Conservation (phyloP, 345 rosid genomes). For the Draba incana region DNA sequence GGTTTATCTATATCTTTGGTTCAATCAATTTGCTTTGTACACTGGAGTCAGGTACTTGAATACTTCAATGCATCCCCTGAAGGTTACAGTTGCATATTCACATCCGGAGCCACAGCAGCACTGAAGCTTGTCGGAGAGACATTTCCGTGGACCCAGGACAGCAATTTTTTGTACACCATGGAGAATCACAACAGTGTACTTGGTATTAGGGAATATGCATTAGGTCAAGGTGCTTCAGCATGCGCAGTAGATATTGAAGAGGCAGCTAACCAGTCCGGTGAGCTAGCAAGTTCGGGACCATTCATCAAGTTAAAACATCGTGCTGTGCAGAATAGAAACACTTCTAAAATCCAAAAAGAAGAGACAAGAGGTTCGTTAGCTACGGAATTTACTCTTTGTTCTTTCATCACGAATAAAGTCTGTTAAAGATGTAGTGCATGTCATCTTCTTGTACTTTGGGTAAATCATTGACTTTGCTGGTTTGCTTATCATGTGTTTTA, state of each 20-base stretch:
- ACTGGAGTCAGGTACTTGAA: slow-evolving; percentile 70
- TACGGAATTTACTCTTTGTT: slow-evolving; percentile 9
- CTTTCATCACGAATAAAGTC: slow-evolving; percentile 12
- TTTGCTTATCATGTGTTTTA: slow-evolving; percentile 15
- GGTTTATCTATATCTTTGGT: neutral
- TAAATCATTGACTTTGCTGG: neutral
- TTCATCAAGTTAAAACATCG: slow-evolving; percentile 53
- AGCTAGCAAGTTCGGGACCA: slow-evolving; percentile 35
- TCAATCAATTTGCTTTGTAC: slow-evolving; percentile 20
- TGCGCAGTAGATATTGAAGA: slow-evolving; percentile 80
- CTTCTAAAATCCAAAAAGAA: slow-evolving; percentile 38
- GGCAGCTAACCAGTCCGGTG: slow-evolving; percentile 34
- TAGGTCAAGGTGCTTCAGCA: slow-evolving; percentile 76
- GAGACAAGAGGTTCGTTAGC: slow-evolving; percentile 51
- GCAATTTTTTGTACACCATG: slow-evolving; percentile 80
- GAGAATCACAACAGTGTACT: slow-evolving; percentile 98
- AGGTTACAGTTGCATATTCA: slow-evolving; percentile 84
- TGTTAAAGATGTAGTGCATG: slow-evolving; percentile 17
- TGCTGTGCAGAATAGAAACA: slow-evolving; percentile 63
- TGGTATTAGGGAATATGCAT: slow-evolving; percentile 99
- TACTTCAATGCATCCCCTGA: slow-evolving; percentile 83
- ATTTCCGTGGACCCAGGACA: slow-evolving; percentile 77
- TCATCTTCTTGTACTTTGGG: neutral
- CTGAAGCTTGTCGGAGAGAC: slow-evolving; percentile 90
- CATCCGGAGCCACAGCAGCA: slow-evolving; percentile 97